Base-by-base conservation (phyloP, 129 eudicot species). In the Centaurea solstitialis region DNA sequence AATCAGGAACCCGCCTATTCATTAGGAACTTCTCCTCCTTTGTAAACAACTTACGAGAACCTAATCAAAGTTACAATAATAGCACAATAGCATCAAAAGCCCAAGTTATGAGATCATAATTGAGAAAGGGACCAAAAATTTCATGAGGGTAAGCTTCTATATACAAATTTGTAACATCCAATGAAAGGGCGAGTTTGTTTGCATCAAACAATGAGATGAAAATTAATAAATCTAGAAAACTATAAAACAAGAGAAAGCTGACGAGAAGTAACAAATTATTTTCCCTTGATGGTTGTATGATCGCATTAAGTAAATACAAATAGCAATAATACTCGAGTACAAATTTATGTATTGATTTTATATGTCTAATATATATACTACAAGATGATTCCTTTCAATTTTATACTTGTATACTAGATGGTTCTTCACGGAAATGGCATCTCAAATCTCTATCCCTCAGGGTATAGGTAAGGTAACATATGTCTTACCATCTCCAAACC, bases 1-100 rank as follows among this genome's bases (percentile, higher is more conserved):
- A 79, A 80, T 93, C 93, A 78, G 99, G 99, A 79, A 81, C 73
- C 81, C 97, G 97, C 76, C 82, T 89, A 83, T 96, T 96, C 86
- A 93, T 68, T 74, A 93, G 83, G 21, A 78, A 65, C 90, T 91
- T 96, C 82, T 96, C 99, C 80, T 93, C 99, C 85, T 87, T 88
- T n/a, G 97, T 79, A 80, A 96, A 93, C 81, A 96, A 70, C 87
- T 88, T 96, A 35, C 93, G 93, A 45, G 90, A 81, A 70, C 95
- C 99, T 96, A 88, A n/a, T 38, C 81, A 77, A 41, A 6, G 35
- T 57, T 82, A 41, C 35, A 50, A 75, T n/a, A 50, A 75, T n/a
- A 67, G 65, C 26, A 72, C 15, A 39, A 61, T 41, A 38, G 23
- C 22, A 68, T 12, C 15, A 12, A 76, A 76, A 39, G 2, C 74